These are phyloP conservation scores for Kwoniella newhampshirensis DNA, from an alignment of 768 basidiomycete genomes.

Conservation along the genomic window DNA sequence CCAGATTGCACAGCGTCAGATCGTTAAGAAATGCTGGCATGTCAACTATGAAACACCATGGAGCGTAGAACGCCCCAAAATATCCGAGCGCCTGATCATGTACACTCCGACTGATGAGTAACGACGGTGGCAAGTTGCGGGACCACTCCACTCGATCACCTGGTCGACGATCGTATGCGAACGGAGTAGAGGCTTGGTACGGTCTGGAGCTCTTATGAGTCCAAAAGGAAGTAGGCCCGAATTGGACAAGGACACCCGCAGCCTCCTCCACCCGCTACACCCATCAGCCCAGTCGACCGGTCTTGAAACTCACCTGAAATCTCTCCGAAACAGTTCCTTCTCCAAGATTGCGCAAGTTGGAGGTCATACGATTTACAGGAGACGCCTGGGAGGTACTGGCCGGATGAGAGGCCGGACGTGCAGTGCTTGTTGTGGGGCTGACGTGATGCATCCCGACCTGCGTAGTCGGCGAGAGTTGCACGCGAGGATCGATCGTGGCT, in stretches of 20 bases:
- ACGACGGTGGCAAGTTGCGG: slow-evolving; percentile 15
- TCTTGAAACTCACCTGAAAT: slow-evolving; percentile 13
- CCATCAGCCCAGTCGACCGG: slow-evolving; percentile 4
- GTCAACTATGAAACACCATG: slow-evolving; percentile 28
- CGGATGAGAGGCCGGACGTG: background rate
- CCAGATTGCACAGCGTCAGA: slow-evolving; percentile 18
- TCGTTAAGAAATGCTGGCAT: slow-evolving; percentile 26
- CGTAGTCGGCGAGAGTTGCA: too few relatives aligned
- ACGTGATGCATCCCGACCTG: too few relatives aligned
- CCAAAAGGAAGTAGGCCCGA: slow-evolving; percentile 29
- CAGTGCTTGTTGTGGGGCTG: background rate
- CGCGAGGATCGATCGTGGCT: too few relatives aligned
- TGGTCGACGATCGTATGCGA: slow-evolving; percentile 7
- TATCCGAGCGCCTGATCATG: slow-evolving; percentile 24
- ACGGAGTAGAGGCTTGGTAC: background rate
- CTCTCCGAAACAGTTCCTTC: slow-evolving; percentile 11
- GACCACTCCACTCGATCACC: slow-evolving; percentile 32
- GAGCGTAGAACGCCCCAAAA: slow-evolving; percentile 20
- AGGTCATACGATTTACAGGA: background rate
- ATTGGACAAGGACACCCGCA: slow-evolving; percentile 22
- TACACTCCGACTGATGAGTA: slow-evolving; percentile 14
- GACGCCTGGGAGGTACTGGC: background rate
- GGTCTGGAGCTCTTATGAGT: slow-evolving; percentile 16
- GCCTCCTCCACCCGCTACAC: slow-evolving; percentile 24
- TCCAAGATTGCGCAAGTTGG: slow-evolving; percentile 7